Percentiles rank a stretch among this genome's conserved stretches.
Conservation (phyloP, 345 rosid species). For the Brassica nigra region DNA sequence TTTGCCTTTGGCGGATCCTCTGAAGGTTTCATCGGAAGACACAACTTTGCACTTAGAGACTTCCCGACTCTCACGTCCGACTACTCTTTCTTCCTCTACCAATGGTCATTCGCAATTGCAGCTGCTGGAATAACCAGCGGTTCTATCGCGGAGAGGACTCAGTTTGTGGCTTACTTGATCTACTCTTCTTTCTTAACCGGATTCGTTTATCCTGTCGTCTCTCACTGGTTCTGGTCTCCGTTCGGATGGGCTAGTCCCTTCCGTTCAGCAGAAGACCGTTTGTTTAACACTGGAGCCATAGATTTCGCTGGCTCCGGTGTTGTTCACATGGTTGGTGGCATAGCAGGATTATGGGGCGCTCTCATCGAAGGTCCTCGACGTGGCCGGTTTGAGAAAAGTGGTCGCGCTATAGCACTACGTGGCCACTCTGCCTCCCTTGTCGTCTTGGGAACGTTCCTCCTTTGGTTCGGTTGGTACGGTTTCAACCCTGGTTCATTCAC, state of each 20-base stretch:
- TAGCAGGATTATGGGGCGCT: slow-evolving; percentile 75
- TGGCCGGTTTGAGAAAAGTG: slow-evolving; percentile 55
- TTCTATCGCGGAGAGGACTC: slow-evolving; percentile 88
- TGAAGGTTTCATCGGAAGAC: slow-evolving; percentile 76
- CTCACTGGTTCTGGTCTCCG: slow-evolving; percentile 85
- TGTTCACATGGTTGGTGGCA: slow-evolving; percentile 72
- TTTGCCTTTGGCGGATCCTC: slow-evolving; percentile 80
- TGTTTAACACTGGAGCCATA: slow-evolving; percentile 67
- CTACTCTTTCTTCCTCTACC: slow-evolving; percentile 73
- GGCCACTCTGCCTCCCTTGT: slow-evolving; percentile 70
- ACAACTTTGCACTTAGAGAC: slow-evolving; percentile 56
- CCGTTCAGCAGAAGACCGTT: slow-evolving; percentile 33
- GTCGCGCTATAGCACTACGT: slow-evolving; percentile 41
- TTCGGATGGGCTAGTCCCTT: slow-evolving; percentile 80
- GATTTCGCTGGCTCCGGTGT: slow-evolving; percentile 77
- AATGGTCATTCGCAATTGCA: slow-evolving; percentile 91
- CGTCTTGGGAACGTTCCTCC: slow-evolving; percentile 65
- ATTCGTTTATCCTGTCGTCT: slow-evolving; percentile 79
- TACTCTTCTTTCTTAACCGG: slow-evolving; percentile 79
- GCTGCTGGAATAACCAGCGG: slow-evolving; percentile 92
- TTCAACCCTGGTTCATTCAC: slow-evolving; percentile 66
- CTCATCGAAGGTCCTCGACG: slow-evolving; percentile 70
- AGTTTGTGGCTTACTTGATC: slow-evolving; percentile 73
- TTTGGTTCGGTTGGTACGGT: slow-evolving; percentile 79
- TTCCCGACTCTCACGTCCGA: slow-evolving; percentile 42